Evolutionary conservation across 257 asterid species (phyloP).

Genomic region (Salvia rosmarinus): DNA sequence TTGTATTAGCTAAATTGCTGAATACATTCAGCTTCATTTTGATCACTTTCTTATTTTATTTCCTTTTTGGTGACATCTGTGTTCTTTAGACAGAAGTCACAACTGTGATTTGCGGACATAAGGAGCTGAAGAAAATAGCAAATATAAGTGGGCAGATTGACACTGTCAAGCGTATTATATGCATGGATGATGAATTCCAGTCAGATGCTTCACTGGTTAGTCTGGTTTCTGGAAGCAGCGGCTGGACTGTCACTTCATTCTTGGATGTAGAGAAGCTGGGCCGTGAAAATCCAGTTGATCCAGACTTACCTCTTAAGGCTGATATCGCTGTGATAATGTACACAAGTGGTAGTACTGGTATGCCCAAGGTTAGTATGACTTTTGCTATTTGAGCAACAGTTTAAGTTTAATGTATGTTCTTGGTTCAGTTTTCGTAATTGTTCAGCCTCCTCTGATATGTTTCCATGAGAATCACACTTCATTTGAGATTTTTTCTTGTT

Average conservation of each 20-base stretch:
- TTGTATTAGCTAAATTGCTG: constrained; percentile 8
- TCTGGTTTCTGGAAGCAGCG: constrained; percentile 49
- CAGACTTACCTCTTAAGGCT: constrained; percentile 83
- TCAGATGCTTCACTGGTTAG: constrained; percentile 53
- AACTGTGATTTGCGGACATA: constrained; percentile 88
- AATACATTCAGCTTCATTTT: constrained; percentile 2
- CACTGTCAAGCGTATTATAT: constrained; percentile 79
- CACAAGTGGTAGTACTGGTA: constrained; percentile 98
- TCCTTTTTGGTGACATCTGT: constrained; percentile 26
- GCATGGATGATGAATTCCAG: constrained; percentile 78
- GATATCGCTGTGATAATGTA: constrained; percentile 98
- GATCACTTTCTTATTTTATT: background rate
- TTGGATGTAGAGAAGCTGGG: constrained; percentile 77
- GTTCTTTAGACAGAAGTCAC: constrained; percentile 94
- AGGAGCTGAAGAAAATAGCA: constrained; percentile 83
- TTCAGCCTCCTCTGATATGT: background rate
- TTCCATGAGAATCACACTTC: background rate
- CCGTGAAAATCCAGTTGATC: constrained; percentile 67
- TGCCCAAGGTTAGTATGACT: constrained; percentile 78
- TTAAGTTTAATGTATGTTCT: background rate
- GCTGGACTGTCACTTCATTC: constrained; percentile 73
- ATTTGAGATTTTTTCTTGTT: no score
- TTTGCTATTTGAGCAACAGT: constrained; percentile 2
- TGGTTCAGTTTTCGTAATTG: background rate
- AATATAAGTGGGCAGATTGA: constrained; percentile 89